Conservation (phyloP, 805 yeast genomes). For the Pichia pseudocactophila region DNA sequence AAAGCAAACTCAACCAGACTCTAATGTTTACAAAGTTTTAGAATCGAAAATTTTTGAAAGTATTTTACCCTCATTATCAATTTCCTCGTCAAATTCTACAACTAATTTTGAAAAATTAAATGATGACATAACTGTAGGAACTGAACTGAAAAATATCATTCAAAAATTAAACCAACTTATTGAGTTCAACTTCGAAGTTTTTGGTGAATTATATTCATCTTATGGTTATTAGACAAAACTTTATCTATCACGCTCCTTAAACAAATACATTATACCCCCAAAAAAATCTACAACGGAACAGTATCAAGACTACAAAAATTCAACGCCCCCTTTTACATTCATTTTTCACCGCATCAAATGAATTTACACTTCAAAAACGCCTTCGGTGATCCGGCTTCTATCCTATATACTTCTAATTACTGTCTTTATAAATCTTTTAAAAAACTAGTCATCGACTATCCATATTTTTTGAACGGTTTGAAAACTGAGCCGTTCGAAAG, state of each 20-base stretch:
- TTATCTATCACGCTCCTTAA: not conserved
- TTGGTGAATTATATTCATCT: slow-evolving; percentile 51
- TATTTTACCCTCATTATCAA: slow-evolving; percentile 7
- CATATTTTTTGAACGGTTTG: too few species aligned
- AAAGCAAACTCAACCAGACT: slow-evolving; percentile 77
- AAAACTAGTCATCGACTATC: too few species aligned
- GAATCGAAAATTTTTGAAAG: slow-evolving; percentile 44
- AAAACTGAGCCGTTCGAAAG: too few species aligned
- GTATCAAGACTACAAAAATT: too few species aligned
- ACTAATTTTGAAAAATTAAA: slow-evolving; percentile 8
- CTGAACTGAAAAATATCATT: slow-evolving; percentile 51
- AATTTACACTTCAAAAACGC: too few species aligned
- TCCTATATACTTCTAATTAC: too few species aligned
- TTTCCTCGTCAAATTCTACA: not conserved
- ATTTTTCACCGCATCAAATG: not conserved
- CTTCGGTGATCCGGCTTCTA: too few species aligned
- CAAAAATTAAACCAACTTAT: slow-evolving; percentile 56
- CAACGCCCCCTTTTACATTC: too few species aligned
- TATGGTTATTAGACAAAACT: not conserved
- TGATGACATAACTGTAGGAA: slow-evolving; percentile 26
- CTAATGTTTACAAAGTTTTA: slow-evolving; percentile 67
- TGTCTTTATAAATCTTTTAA: too few species aligned
- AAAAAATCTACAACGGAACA: too few species aligned
- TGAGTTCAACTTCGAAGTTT: slow-evolving; percentile 78
- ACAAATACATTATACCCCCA: not conserved